Conservation (phyloP, 306 rosid genomes). For the Gynostemma pentaphyllum region DNA sequence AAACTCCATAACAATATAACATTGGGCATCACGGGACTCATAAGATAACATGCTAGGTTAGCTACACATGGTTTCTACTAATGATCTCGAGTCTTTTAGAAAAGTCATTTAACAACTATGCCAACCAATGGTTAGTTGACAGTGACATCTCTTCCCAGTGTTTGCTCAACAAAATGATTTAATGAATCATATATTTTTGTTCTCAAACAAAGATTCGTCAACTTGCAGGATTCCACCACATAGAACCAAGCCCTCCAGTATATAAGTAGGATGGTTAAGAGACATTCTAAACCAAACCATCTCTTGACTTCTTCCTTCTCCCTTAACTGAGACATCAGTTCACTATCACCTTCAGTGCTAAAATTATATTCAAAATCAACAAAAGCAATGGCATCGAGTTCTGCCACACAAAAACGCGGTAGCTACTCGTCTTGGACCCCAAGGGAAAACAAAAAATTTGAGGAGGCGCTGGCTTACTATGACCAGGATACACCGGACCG, state of each 20-base stretch:
- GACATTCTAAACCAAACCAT: conserved; percentile 15
- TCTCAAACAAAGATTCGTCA: conserved; percentile 33
- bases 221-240: conserved; percentile 32
- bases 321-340: neutral
- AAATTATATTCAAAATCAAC: no score
- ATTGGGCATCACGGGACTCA: no score
- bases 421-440: conserved; percentile 46
- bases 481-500: conserved; percentile 79
- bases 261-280: conserved; percentile 32
- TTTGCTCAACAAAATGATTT: conserved; percentile 13
- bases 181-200: conserved; percentile 49
- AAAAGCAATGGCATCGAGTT: conserved; percentile 30
- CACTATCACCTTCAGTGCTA: neutral
- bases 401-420: conserved; percentile 14
- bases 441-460: conserved; percentile 68
- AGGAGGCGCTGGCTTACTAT: conserved; percentile 76
- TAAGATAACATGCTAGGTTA: no score
- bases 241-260: conserved; percentile 20
- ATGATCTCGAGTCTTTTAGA: no score
- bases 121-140: no score
- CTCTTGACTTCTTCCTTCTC: conserved; percentile 8
- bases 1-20: no score
- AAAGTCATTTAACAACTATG: no score
- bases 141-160: conserved; percentile 9
- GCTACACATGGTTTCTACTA: no score